phyloP scores from a whole-genome alignment of 208 protist species.

The Vickermania ingenoplastis region DNA sequence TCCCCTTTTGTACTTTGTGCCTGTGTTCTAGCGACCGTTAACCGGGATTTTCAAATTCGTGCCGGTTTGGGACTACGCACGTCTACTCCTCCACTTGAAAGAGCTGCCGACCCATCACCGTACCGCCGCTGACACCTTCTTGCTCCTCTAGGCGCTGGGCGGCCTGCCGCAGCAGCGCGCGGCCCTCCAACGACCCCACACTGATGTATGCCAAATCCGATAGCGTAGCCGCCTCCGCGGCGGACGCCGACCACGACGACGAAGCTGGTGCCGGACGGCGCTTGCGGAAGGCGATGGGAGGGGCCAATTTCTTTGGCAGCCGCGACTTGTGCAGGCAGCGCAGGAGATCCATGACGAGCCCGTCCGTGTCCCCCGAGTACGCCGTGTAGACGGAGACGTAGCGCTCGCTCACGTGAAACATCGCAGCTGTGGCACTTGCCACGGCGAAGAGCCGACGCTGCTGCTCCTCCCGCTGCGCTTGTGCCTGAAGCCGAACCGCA shows the following conservation, averaged over 20 bases:
- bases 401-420: conserved; percentile 47
- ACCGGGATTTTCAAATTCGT: too few relatives aligned
- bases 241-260: background rate
- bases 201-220: conserved; percentile 69
- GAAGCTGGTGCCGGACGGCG: conserved; percentile 1
- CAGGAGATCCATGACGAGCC: conserved; percentile 52
- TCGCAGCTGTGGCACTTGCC: conserved; percentile 29
- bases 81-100: conserved; percentile 17
- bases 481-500: background rate
- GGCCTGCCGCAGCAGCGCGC: conserved; percentile 64
- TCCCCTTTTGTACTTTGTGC: too few relatives aligned
- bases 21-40: too few relatives aligned
- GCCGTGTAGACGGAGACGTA: conserved; percentile 62
- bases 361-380: conserved; percentile 70
- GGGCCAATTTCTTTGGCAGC: conserved; percentile 24
- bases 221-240: conserved; percentile 15
- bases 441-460: conserved; percentile 21
- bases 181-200: conserved; percentile 53
- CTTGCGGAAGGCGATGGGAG: conserved; percentile 31
- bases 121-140: conserved; percentile 13
- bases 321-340: conserved; percentile 39
- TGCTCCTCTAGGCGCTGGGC: conserved; percentile 68
- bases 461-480: background rate
- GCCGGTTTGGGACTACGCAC: too few relatives aligned
- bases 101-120: conserved; percentile 12